Percentiles rank a stretch among this genome's conserved stretches.
Evolutionary conservation across 2,329 filamentous ascomycete species (phyloP).

Genomic region (Metarhizium rileyi): DNA sequence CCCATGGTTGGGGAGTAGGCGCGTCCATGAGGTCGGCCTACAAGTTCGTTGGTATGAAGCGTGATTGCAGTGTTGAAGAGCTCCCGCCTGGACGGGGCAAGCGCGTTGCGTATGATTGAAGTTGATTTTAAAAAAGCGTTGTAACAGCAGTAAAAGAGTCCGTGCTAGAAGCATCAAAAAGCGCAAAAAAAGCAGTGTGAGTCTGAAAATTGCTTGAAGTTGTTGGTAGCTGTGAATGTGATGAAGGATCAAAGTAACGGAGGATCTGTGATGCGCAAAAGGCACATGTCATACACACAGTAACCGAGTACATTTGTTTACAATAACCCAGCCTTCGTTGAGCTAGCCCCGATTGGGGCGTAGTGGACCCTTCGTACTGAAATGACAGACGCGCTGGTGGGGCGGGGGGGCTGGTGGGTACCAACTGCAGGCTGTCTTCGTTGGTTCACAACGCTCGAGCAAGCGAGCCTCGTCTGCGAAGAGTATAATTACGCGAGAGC

Average conservation of each 20-base stretch:
- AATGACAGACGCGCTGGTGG: neutral
- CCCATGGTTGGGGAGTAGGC: constrained; percentile 10
- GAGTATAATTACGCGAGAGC: neutral
- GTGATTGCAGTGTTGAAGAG: constrained; percentile 6
- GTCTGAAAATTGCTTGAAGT: constrained; percentile 1
- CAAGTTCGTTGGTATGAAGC: neutral
- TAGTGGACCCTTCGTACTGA: neutral
- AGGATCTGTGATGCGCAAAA: neutral
- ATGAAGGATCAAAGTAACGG: neutral
- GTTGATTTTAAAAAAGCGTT: constrained; percentile 3
- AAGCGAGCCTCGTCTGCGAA: neutral
- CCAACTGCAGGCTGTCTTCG: neutral
- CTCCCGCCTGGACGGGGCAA: constrained; percentile 5
- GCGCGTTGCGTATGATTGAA: constrained; percentile 4
- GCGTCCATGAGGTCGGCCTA: constrained; percentile 10
- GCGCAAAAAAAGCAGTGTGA: neutral
- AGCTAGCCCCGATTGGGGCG: neutral
- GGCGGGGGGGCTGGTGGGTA: no score
- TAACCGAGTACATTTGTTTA: constrained; percentile 7
- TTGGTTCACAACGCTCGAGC: neutral
- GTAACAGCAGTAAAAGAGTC: neutral
- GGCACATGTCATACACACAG: no score
- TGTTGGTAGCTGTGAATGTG: constrained; percentile 5
- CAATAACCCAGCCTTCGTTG: neutral
- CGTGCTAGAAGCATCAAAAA: constrained; percentile 6